Evolutionary conservation across 2,329 filamentous ascomycete genomes (phyloP), one percentile per base, ranked within the genome.

Genomic region (Ophiognomonia clavigignenti-juglandacearum): DNA sequence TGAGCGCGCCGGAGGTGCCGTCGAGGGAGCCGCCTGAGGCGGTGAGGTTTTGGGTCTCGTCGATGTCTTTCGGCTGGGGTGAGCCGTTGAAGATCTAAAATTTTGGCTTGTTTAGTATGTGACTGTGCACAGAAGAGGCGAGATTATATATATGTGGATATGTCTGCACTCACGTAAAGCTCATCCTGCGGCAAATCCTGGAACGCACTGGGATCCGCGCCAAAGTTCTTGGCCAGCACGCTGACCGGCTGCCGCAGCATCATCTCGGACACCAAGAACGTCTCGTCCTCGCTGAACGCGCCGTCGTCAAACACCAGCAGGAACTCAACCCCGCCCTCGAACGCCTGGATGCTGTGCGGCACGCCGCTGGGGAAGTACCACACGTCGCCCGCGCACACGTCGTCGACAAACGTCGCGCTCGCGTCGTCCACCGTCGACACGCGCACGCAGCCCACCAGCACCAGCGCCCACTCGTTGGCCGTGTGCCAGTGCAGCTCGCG

Each of bases 401-500:
- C 70, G 45, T 76, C 71, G 31, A 71, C 61, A 40, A 74, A 73
- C 8, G 62, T 70, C 38, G 67, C 59, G 1, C 75, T 75, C 9
- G 75, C 67, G 35, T 75, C 68, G 50, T 80, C 71, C 35, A 82
- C 66, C 1, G 77, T 71, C 6, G 70, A 64, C 2, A 82, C 63
- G 5, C 74, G 68, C 3, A 74, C 74, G 34, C 68, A 71, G 0
- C 78, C 78, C 48, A 77, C 77, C 14, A 78, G 64, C 10, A 82
- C 64, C 5, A 78, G 62, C 0, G 72, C 66, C 74, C 74, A 78
- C 54, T 78, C 67, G 39, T 64, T 70, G 32, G 73, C 69, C 31
- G 71, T 76, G 53, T 82, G 78, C 77, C 77, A 85, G 54, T 85
- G 82, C 19, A 85, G 64, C 58, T 85, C 80, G 18, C 82, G 73